Conservation (phyloP, 2,329 filamentous ascomycete genomes). For the Fusarium goolgardi region DNA sequence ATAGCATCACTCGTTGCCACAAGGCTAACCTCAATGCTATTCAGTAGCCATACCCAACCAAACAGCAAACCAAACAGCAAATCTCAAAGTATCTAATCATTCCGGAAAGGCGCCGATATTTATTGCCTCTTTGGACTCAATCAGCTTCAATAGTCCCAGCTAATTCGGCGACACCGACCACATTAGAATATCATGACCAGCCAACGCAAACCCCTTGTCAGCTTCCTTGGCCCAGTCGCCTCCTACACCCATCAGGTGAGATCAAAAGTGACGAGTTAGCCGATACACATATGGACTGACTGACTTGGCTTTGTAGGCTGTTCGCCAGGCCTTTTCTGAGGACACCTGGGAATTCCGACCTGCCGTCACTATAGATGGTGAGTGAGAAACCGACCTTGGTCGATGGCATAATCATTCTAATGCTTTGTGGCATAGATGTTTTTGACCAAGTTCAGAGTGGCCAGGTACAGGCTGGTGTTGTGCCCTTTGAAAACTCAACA, state of each 20-base stretch:
- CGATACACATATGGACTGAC: constrained; percentile 33
- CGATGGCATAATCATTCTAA: constrained; percentile 17
- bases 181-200: constrained; percentile 44
- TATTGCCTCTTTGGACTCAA: constrained; percentile 3
- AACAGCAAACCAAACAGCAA: neutral
- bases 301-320: constrained; percentile 54
- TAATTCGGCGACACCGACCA: constrained; percentile 21
- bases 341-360: constrained; percentile 62
- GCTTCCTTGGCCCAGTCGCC: constrained; percentile 61
- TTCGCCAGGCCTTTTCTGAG: constrained; percentile 61
- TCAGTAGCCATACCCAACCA: neutral
- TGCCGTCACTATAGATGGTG: constrained; percentile 63
- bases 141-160: constrained; percentile 7
- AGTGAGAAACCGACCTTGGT: constrained; percentile 26
- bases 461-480: constrained; percentile 76
- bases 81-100: neutral
- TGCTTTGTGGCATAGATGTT: constrained; percentile 66
- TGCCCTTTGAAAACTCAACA: constrained; percentile 96
- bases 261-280: constrained; percentile 29
- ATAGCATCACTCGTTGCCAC: neutral
- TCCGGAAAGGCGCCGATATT: neutral
- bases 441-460: constrained; percentile 81
- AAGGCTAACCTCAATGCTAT: constrained; percentile 4
- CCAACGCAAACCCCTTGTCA: constrained; percentile 56
- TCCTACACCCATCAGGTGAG: constrained; percentile 65